Conservation (phyloP, 1,284 basidiomycete genomes). For the Irpex sp. region DNA sequence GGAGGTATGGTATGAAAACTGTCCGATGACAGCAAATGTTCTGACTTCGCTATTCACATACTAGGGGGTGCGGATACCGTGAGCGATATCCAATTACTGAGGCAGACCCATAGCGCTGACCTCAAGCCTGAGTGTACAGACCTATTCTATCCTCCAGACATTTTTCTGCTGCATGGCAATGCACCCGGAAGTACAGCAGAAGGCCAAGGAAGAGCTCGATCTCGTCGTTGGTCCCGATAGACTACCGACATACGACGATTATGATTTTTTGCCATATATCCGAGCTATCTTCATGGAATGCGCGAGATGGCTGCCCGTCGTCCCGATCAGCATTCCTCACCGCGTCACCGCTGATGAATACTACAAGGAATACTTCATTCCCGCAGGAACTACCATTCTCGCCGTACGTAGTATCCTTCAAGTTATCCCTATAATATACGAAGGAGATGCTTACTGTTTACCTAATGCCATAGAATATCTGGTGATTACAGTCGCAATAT, state of each 20-base stretch:
- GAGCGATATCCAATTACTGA: neutral
- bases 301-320: neutral
- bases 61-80: neutral
- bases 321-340: neutral
- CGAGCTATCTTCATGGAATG: constrained; percentile 1
- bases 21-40: neutral
- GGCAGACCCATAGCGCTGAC: no score
- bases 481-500: no score
- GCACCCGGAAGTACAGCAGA: constrained; percentile 26
- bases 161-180: constrained; percentile 29
- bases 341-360: constrained; percentile 18
- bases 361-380: constrained; percentile 26
- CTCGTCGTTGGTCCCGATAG: constrained; percentile 12
- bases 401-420: neutral
- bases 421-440: no score
- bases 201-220: constrained; percentile 31
- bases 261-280: neutral
- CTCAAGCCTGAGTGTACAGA: neutral
- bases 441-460: no score
- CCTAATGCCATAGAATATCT: no score
- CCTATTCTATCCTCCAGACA: constrained; percentile 1
- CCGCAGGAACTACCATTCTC: constrained; percentile 12
- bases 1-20: neutral
- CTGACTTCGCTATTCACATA: neutral
- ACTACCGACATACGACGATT: neutral